These are phyloP conservation scores for Candida railenensis DNA, from an alignment of 805 yeast genomes.

Conservation along the genomic window DNA sequence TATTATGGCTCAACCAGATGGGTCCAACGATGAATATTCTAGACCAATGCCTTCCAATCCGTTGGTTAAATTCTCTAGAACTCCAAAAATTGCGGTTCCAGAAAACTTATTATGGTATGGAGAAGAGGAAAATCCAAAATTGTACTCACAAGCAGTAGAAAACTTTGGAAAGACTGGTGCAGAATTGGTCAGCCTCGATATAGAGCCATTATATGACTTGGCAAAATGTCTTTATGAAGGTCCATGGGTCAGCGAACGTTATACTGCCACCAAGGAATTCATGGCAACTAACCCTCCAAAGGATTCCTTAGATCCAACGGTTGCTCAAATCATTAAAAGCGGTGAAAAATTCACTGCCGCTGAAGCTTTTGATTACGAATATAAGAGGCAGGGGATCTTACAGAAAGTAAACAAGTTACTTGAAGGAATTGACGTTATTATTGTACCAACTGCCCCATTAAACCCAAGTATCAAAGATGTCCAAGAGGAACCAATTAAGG, in stretches of 20 bases:
- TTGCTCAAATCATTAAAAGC: slow-evolving; percentile 66
- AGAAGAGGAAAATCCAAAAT: slow-evolving; percentile 70
- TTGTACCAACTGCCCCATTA: slow-evolving; percentile 93
- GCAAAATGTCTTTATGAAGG: slow-evolving; percentile 94
- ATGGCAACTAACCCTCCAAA: slow-evolving; percentile 68
- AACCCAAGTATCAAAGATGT: slow-evolving; percentile 81
- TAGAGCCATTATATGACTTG: slow-evolving; percentile 70
- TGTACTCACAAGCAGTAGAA: slow-evolving; percentile 63
- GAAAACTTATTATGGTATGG: slow-evolving; percentile 73
- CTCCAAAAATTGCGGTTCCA: slow-evolving; percentile 78
- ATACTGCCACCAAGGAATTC: slow-evolving; percentile 75
- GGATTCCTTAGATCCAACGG: slow-evolving; percentile 80
- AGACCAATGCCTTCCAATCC: slow-evolving; percentile 72
- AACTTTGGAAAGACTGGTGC: slow-evolving; percentile 45
- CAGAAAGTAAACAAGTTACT: slow-evolving; percentile 59
- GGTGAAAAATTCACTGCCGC: slow-evolving; percentile 82
- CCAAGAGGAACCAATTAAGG: slow-evolving; percentile 70
- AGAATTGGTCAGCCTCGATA: slow-evolving; percentile 61
- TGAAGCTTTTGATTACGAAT: slow-evolving; percentile 81
- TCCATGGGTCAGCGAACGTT: slow-evolving; percentile 98
- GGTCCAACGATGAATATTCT: slow-evolving; percentile 72
- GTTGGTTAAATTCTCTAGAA: slow-evolving; percentile 51
- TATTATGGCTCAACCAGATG: slow-evolving; percentile 71
- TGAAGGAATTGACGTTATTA: slow-evolving; percentile 64
- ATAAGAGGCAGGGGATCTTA: slow-evolving; percentile 77